Conservation (phyloP, 2,329 filamentous ascomycete genomes). For the Aureobasidium sp. region DNA sequence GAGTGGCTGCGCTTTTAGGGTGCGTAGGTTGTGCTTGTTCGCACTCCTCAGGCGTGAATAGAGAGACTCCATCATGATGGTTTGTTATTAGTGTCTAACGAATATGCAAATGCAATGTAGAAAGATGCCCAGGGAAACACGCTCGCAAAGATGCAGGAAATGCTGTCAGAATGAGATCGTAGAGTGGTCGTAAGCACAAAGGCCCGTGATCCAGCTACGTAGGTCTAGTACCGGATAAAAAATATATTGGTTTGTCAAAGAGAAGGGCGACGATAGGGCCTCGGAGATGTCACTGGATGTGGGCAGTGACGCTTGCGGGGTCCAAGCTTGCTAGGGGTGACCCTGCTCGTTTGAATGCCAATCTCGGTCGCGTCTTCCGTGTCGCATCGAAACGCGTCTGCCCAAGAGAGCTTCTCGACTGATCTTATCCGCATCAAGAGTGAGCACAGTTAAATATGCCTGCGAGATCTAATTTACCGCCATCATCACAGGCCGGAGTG, state of each 20-base stretch:
- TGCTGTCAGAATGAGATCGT: neutral
- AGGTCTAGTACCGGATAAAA: neutral
- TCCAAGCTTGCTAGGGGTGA: neutral
- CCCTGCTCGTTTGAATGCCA: neutral
- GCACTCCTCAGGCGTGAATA: slow-evolving; percentile 21
- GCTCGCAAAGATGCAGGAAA: neutral
- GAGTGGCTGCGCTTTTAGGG: slow-evolving; percentile 48
- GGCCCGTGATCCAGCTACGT: slow-evolving; percentile 6
- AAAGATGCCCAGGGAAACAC: neutral
- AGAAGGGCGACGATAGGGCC: neutral
- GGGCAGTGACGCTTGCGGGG: neutral
- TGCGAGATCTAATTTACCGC: neutral
- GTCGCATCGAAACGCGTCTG: slow-evolving; percentile 3
- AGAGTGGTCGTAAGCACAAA: neutral
- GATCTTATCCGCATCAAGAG: neutral
- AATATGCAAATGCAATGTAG: neutral
- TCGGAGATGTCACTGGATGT: neutral
- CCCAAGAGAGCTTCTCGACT: neutral
- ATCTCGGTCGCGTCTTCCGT: slow-evolving; percentile 9
- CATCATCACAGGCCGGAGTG: neutral
- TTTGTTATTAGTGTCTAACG: neutral
- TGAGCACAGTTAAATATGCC: neutral
- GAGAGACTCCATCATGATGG: slow-evolving; percentile 13
- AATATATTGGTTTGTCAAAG: slow-evolving; percentile 8
- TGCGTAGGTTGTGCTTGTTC: slow-evolving; percentile 45